Conservation (phyloP, 148 eudicot species). For the Pouteria glomerata region DNA sequence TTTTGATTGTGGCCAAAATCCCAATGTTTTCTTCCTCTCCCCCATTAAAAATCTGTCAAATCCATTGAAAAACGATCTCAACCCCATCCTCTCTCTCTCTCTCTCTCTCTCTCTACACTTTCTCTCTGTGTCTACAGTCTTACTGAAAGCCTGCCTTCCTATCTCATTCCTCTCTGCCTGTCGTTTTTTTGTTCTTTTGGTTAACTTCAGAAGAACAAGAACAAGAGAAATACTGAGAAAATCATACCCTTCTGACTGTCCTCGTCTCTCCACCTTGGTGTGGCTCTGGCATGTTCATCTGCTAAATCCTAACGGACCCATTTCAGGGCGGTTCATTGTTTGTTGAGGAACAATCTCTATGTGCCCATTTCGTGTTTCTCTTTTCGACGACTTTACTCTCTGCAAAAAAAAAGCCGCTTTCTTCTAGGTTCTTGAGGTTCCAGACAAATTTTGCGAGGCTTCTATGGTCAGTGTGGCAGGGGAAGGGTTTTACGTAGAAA, state of each 20-base stretch:
- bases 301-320: constrained; percentile 13
- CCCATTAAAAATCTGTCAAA: constrained; percentile 12
- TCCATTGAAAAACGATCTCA: neutral
- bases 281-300: constrained; percentile 8
- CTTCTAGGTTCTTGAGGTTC: constrained; percentile 14
- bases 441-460: constrained; percentile 9
- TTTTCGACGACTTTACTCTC: neutral
- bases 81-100: neutral
- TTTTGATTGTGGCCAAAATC: constrained; percentile 15
- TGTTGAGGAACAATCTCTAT: neutral
- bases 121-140: neutral
- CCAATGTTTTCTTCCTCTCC: constrained; percentile 1
- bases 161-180: constrained; percentile 15
- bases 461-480: constrained; percentile 12
- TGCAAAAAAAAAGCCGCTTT: neutral
- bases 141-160: constrained; percentile 13
- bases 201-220: constrained; percentile 7
- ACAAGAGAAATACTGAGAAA: neutral
- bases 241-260: neutral
- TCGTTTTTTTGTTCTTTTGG: constrained; percentile 17
- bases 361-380: neutral
- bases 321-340: constrained; percentile 2
- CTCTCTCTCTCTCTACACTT: neutral
- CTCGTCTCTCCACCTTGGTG: neutral
- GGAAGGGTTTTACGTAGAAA: neutral